These are phyloP conservation scores for Nidula microcarpa DNA, from an alignment of 768 basidiomycete species.

Conservation along the genomic window DNA sequence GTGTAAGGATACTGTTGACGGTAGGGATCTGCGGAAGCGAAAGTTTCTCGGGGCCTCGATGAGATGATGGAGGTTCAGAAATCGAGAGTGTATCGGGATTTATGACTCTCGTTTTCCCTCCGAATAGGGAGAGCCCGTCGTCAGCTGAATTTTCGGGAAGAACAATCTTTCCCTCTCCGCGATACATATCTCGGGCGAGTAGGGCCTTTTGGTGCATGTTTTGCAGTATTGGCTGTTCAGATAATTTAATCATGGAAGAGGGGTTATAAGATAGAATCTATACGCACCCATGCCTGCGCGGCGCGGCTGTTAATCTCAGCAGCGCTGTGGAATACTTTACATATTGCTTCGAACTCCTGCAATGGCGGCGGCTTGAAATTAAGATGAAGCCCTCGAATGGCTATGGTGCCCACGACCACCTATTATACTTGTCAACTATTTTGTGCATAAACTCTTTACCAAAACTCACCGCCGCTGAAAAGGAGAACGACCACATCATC, in stretches of 20 bases:
- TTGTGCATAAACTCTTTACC: background rate
- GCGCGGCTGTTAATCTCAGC: slow-evolving; percentile 47
- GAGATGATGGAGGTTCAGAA: background rate
- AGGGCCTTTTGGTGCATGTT: slow-evolving; percentile 40
- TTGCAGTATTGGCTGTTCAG: slow-evolving; percentile 40
- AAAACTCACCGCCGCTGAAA: slow-evolving; percentile 47
- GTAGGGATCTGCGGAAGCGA: too few species aligned
- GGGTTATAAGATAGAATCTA: background rate
- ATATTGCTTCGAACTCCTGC: slow-evolving; percentile 43
- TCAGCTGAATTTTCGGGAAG: slow-evolving; percentile 10
- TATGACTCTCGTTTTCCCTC: slow-evolving; percentile 26
- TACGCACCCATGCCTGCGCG: slow-evolving; percentile 41
- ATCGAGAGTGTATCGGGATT: slow-evolving; percentile 4
- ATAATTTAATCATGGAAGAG: background rate
- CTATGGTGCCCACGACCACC: slow-evolving; percentile 54
- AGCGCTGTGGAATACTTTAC: slow-evolving; percentile 37
- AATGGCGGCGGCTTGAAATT: slow-evolving; percentile 43
- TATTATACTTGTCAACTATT: background rate
- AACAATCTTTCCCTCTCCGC: slow-evolving; percentile 1
- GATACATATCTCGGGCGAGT: slow-evolving; percentile 18
- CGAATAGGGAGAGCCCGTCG: slow-evolving; percentile 33
- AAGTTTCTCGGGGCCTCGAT: background rate
- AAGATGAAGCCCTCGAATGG: slow-evolving; percentile 39
- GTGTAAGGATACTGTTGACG: too few species aligned
- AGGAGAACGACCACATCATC: slow-evolving; percentile 56